phyloP scores from a whole-genome alignment of 208 protist species.

The Trypanosomatidae sp. region DNA sequence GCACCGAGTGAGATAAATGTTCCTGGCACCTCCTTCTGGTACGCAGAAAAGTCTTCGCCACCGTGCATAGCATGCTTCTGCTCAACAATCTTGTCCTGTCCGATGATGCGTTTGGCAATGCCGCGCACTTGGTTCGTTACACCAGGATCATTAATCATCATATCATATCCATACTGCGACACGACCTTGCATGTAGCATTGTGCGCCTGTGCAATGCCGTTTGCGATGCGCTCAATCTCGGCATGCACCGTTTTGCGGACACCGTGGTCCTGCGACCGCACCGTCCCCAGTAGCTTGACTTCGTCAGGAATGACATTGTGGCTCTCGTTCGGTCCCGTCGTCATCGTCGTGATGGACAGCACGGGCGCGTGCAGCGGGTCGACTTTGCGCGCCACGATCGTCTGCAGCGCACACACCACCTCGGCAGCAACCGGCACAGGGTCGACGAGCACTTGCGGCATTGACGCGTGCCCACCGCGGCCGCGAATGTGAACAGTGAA shows the following conservation, averaged over 20 bases:
- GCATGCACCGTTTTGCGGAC: constrained; percentile 15
- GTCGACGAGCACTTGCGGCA: constrained; percentile 33
- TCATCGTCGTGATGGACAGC: constrained; percentile 32
- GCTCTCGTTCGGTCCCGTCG: constrained; percentile 24
- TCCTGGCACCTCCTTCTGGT: constrained; percentile 27
- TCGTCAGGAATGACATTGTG: constrained; percentile 56
- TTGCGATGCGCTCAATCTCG: constrained; percentile 33
- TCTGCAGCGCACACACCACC: constrained; percentile 33
- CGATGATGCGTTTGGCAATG: constrained; percentile 14
- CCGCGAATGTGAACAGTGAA: constrained; percentile 45
- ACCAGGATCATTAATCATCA: constrained; percentile 23
- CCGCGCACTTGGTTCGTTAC: constrained; percentile 18
- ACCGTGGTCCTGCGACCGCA: constrained; percentile 25
- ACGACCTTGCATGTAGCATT: constrained; percentile 13
- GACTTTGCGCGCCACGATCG: constrained; percentile 37
- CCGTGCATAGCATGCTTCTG: constrained; percentile 18
- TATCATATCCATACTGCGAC: constrained; percentile 30
- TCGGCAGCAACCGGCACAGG: constrained; percentile 33
- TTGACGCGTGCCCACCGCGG: constrained; percentile 32
- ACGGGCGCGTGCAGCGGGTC: constrained; percentile 27
- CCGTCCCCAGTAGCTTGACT: constrained; percentile 25
- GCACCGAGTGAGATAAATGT: constrained; percentile 39
- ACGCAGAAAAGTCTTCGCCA: constrained; percentile 49
- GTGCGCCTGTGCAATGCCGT: constrained; percentile 29
- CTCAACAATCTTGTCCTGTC: constrained; percentile 18